phyloP scores from a whole-genome alignment of 176 grass and related monocot genomes.

The Paspalum vaginatum region DNA sequence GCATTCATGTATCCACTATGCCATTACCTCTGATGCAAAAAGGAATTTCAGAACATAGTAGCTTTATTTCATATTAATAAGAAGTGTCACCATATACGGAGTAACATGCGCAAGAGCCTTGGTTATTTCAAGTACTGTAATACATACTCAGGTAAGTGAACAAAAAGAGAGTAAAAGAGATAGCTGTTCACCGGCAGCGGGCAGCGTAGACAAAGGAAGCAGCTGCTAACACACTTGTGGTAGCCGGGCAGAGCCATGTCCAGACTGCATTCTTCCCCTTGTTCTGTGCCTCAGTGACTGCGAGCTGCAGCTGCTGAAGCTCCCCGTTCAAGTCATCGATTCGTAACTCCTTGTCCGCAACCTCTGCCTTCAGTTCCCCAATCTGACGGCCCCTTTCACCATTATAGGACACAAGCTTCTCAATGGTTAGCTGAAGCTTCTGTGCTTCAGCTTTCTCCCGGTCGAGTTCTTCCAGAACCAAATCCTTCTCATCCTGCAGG shows the following conservation, averaged over 20 bases:
- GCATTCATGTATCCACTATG: no score
- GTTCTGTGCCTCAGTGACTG: constrained; percentile 40
- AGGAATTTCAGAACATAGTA: neutral
- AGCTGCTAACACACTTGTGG: constrained; percentile 60
- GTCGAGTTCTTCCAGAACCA: constrained; percentile 18
- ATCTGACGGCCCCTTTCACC: constrained; percentile 33
- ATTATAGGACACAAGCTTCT: constrained; percentile 39
- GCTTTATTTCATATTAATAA: constrained; percentile 46
- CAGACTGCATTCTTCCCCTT: constrained; percentile 42
- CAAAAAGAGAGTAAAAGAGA: constrained; percentile 32
- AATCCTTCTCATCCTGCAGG: constrained; percentile 42
- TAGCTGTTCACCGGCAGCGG: constrained; percentile 52
- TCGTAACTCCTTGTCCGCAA: constrained; percentile 8
- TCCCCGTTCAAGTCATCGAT: constrained; percentile 46
- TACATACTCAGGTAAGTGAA: constrained; percentile 44
- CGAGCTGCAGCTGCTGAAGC: constrained; percentile 55
- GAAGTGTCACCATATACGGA: constrained; percentile 31
- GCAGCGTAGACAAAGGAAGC: constrained; percentile 71
- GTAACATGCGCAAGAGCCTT: constrained; percentile 30
- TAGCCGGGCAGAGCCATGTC: constrained; percentile 67
- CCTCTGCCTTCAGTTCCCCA: constrained; percentile 24
- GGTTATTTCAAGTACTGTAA: constrained; percentile 42
- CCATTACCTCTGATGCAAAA: no score
- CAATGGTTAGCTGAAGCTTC: constrained; percentile 31
- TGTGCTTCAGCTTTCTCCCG: constrained; percentile 21